A percentile compares a stretch with the other conserved stretches of the same genome.
These are phyloP conservation scores for Diaporthe sp. DNA, from an alignment of 2,329 filamentous ascomycete genomes.

Conservation along the genomic window DNA sequence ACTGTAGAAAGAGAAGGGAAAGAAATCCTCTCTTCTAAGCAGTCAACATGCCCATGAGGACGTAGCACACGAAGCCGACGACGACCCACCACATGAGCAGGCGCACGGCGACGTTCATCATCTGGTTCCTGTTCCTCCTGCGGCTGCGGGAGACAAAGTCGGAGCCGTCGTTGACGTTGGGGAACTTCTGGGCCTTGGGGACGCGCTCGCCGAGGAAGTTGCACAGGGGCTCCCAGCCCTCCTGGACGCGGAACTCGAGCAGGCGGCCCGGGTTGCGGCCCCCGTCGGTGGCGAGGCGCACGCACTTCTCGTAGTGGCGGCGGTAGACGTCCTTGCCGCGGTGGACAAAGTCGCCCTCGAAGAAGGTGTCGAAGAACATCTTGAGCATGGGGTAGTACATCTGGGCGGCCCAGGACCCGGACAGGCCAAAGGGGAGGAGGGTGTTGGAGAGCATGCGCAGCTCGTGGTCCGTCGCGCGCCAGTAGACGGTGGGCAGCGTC, in stretches of 20 bases:
- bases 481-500: slow-evolving; percentile 77
- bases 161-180: slow-evolving; percentile 42
- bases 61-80: slow-evolving; percentile 42
- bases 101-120: slow-evolving; percentile 44
- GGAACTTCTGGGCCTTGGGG: slow-evolving; percentile 43
- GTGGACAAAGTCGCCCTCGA: slow-evolving; percentile 76
- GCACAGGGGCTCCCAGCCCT: slow-evolving; percentile 43
- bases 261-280: slow-evolving; percentile 52
- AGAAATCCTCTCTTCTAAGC: not conserved
- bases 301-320: slow-evolving; percentile 43
- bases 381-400: slow-evolving; percentile 80
- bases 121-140: slow-evolving; percentile 45
- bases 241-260: slow-evolving; percentile 43
- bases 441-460: slow-evolving; percentile 47
- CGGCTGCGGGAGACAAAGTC: slow-evolving; percentile 45
- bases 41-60: slow-evolving; percentile 41
- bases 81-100: slow-evolving; percentile 44
- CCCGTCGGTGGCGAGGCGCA: slow-evolving; percentile 53
- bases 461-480: slow-evolving; percentile 76
- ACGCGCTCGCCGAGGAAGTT: slow-evolving; percentile 41
- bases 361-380: slow-evolving; percentile 79
- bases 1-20: not conserved
- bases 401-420: slow-evolving; percentile 74
- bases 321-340: slow-evolving; percentile 74
- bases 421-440: slow-evolving; percentile 60